These are phyloP conservation scores for Phaseolus lunatus DNA, from an alignment of 306 rosid species.

Conservation along the genomic window DNA sequence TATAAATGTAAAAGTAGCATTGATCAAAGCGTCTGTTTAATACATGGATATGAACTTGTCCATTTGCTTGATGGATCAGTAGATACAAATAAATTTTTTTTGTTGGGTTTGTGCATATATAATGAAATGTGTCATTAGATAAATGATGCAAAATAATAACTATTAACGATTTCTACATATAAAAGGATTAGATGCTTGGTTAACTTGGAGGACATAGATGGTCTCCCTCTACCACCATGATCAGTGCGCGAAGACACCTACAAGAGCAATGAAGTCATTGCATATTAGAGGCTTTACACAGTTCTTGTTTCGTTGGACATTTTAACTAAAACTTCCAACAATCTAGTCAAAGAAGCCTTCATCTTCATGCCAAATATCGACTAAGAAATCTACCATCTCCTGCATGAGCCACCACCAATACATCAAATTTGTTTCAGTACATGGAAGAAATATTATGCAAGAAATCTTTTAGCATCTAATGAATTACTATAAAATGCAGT, in stretches of 20 bases:
- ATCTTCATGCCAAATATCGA: conserved; percentile 90
- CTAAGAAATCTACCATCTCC: conserved; percentile 99
- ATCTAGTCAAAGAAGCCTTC: conserved; percentile 80
- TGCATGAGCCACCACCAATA: conserved; percentile 53
- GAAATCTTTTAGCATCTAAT: conserved; percentile 9
- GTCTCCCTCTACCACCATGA: conserved; percentile 32
- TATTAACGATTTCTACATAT: conserved; percentile 27
- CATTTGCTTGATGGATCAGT: conserved; percentile 31
- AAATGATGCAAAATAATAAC: conserved; percentile 43
- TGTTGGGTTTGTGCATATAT: neutral
- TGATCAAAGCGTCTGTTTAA: conserved; percentile 7
- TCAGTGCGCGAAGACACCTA: conserved; percentile 14
- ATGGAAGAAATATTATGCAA: conserved; percentile 24
- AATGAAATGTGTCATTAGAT: conserved; percentile 28
- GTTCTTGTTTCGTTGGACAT: conserved; percentile 41
- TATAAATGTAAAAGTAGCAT: conserved; percentile 10
- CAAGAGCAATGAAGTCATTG: conserved; percentile 40
- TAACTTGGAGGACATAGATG: conserved; percentile 26
- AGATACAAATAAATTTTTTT: neutral
- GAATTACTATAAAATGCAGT: neutral
- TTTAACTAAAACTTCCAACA: conserved; percentile 26
- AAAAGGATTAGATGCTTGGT: conserved; percentile 37
- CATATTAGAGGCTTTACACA: conserved; percentile 43
- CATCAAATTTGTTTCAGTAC: conserved; percentile 41
- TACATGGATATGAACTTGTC: conserved; percentile 10